Evolutionary conservation across 768 basidiomycete species (phyloP).

Genomic region (Mycena galericulata): DNA sequence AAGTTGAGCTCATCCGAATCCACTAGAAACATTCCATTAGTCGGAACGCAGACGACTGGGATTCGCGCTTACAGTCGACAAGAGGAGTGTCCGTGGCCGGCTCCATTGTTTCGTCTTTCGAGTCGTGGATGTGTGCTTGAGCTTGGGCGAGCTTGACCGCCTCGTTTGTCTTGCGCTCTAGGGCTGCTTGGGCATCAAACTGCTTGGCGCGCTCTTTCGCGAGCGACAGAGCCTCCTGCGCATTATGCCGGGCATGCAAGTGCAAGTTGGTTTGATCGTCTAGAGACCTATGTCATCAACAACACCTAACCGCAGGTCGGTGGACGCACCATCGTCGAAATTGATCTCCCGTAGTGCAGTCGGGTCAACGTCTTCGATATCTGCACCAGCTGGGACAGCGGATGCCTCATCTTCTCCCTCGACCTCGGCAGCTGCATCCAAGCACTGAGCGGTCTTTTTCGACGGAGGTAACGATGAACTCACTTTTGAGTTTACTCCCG

Average conservation of each 20-base stretch:
- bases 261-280: conserved; percentile 91
- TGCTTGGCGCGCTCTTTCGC: conserved; percentile 84
- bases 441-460: conserved; percentile 29
- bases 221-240: conserved; percentile 86
- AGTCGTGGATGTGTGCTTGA: conserved; percentile 59
- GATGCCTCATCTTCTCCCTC: conserved; percentile 66
- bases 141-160: conserved; percentile 76
- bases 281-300: conserved; percentile 44
- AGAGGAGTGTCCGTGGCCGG: conserved; percentile 56
- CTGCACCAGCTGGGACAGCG: conserved; percentile 66
- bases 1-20: conserved; percentile 98
- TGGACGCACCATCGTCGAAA: conserved; percentile 86
- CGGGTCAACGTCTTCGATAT: conserved; percentile 67
- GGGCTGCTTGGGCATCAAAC: conserved; percentile 87
- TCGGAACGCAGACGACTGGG: not conserved
- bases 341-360: conserved; percentile 77
- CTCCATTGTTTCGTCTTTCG: conserved; percentile 50
- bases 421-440: conserved; percentile 74
- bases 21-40: conserved; percentile 58
- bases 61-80: conserved; percentile 72
- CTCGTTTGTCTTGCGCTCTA: conserved; percentile 85
- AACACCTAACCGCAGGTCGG: not conserved
- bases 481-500: conserved; percentile 94
- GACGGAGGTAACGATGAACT: conserved; percentile 40
- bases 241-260: conserved; percentile 87